phyloP scores from a whole-genome alignment of 768 basidiomycete species.

The Phaffia australis region DNA sequence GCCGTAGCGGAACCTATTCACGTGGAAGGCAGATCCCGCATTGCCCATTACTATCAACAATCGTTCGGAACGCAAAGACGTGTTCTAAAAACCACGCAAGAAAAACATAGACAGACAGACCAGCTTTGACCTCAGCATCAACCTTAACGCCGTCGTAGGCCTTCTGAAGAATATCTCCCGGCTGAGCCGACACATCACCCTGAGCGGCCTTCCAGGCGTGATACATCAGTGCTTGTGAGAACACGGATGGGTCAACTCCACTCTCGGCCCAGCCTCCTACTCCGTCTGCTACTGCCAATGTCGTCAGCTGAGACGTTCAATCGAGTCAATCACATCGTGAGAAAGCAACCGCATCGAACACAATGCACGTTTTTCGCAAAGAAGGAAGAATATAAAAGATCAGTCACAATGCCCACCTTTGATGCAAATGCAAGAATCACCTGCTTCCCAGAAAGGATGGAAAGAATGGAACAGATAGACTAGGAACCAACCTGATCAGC shows the following conservation, averaged over 20 bases:
- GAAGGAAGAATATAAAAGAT: neutral
- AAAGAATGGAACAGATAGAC: neutral
- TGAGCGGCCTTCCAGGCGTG: slow-evolving; percentile 39
- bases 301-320: slow-evolving; percentile 2
- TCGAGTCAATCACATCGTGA: too few species aligned
- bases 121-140: slow-evolving; percentile 34
- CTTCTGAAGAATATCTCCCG: slow-evolving; percentile 30
- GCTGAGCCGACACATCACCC: slow-evolving; percentile 7
- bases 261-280: slow-evolving; percentile 83
- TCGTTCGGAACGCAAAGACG: too few species aligned
- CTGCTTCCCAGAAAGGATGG: neutral
- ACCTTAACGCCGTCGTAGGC: slow-evolving; percentile 32
- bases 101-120: slow-evolving; percentile 28
- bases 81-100: neutral
- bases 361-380: neutral
- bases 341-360: too few species aligned
- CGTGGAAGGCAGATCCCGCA: neutral
- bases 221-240: slow-evolving; percentile 85
- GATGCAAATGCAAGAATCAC: neutral
- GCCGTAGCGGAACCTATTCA: slow-evolving; percentile 28
- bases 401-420: neutral
- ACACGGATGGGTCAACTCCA: slow-evolving; percentile 76
- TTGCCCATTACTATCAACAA: neutral
- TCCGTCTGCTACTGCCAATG: slow-evolving; percentile 80
- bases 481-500: neutral